Conservation (phyloP, 2,329 filamentous ascomycete species). For the Sporothrix dimorphospora region DNA sequence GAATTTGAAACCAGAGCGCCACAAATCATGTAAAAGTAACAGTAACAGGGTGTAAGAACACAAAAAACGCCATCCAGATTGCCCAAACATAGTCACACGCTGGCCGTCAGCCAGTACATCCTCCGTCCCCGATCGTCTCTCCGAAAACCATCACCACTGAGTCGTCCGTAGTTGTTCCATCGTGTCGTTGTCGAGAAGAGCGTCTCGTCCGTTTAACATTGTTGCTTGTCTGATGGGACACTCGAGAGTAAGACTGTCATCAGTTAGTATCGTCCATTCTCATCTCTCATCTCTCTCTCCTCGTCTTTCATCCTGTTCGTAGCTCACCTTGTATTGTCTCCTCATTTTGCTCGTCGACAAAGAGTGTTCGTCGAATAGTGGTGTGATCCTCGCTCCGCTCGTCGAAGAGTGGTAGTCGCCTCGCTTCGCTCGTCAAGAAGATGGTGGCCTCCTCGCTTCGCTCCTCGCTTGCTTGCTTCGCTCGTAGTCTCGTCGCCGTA, state of each 20-base stretch:
- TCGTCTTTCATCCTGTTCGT: background rate
- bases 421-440: background rate
- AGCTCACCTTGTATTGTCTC: background rate
- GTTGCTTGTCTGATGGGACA: too few relatives aligned
- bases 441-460: background rate
- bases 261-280: background rate
- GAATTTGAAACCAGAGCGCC: background rate
- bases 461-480: background rate
- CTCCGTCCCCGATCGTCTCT: background rate
- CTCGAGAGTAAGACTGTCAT: background rate
- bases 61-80: constrained; percentile 15
- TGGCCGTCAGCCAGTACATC: background rate
- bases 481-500: background rate
- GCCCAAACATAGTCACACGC: background rate
- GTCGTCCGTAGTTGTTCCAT: background rate
- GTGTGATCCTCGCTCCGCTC: background rate
- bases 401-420: background rate
- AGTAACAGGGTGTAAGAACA: background rate
- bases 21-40: background rate
- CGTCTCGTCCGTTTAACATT: too few relatives aligned
- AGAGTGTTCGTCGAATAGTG: background rate
- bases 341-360: background rate
- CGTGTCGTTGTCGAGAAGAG: background rate
- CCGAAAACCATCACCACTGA: background rate
- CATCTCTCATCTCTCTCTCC: background rate